Percentiles rank a stretch among this genome's conserved stretches.
Conservation (phyloP, 1,284 basidiomycete species). For the Irpex sp. region DNA sequence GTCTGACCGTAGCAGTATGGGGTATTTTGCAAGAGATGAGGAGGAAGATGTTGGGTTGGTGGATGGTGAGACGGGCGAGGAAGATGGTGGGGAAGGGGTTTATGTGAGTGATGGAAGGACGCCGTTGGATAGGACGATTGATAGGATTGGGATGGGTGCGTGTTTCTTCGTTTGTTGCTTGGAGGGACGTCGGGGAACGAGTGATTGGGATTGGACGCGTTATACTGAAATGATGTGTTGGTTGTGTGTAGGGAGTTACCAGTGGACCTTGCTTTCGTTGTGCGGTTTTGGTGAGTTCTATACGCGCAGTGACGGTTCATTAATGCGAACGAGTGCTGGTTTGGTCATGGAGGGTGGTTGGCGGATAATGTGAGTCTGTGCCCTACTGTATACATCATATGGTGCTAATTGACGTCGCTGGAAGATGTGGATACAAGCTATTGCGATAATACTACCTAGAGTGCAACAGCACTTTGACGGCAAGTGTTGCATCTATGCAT, state of each 20-base stretch:
- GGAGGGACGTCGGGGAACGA: not conserved
- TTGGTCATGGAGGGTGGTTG: slow-evolving; percentile 60
- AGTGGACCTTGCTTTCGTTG: slow-evolving; percentile 76
- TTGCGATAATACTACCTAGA: slow-evolving; percentile 89
- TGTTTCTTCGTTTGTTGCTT: not conserved
- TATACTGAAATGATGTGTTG: not conserved
- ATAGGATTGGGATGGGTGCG: slow-evolving; percentile 85
- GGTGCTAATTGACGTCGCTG: slow-evolving; percentile 25
- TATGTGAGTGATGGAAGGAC: slow-evolving; percentile 50
- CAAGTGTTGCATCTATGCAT: slow-evolving; percentile 31
- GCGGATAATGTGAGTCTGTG: slow-evolving; percentile 71
- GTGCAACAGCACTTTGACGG: slow-evolving; percentile 84
- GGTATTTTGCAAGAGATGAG: slow-evolving; percentile 29
- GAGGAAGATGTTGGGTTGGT: slow-evolving; percentile 23
- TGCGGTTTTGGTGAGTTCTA: slow-evolving; percentile 77
- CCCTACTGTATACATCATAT: no score
- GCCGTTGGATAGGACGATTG: slow-evolving; percentile 82
- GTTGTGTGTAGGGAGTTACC: slow-evolving; percentile 55
- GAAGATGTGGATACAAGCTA: slow-evolving; percentile 87
- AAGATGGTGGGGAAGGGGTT: slow-evolving; percentile 30
- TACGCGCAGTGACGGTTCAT: not conserved
- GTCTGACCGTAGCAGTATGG: slow-evolving; percentile 14
- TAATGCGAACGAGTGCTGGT: slow-evolving; percentile 6
- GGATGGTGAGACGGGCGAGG: slow-evolving; percentile 22
- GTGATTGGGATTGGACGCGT: not conserved